Evolutionary conservation across 2,329 filamentous ascomycete genomes (phyloP), one percentile per base, ranked within the genome.

Genomic region (Penicillium fuscoglaucum): DNA sequence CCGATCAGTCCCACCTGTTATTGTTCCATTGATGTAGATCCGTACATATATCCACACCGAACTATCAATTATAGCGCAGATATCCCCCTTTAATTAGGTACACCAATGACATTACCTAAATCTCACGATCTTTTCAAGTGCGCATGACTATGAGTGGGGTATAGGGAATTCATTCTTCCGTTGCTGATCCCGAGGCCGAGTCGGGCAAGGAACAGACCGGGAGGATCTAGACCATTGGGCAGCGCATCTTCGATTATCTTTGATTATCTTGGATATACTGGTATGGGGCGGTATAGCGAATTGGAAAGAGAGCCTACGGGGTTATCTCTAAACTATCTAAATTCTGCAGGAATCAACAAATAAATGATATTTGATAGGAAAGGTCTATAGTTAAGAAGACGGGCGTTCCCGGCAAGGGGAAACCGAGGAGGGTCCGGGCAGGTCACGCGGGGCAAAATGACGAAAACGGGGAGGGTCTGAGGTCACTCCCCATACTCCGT

Each of bases 391-490:
- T 33, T 41, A 26, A 48, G 29, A 35, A 35, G 17, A 50, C 61
- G 60, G 61, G 48, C 46, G 54, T 55, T 60, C 29, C 52, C 59
- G 61, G 55, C 44, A 26, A 58, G 57, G 55, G 50, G 58, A 63
- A 61, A 61, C 59, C 62, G 62, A 61, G 17, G 45, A 35, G 51
- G 40, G 37, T 15, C 50, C 39, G 55, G 40, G 28, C 28, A 45
- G 52, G 62, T 67, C 64, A 66, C 59, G 60, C 62, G 64, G 64
- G 64, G 64, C 62, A 66, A 35, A 46, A 63, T 65, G 64, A 66
- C 62, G 62, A 66, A 66, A 66, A 66, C 58, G 40, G 31, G 31
- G 31, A 7, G 12, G 21, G 44, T 24, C 50, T 63, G 60, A 61
- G 52, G 59, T 63, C 61, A 62, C 58, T 54, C 28, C 54, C 53